These are phyloP conservation scores for Avicennia marina DNA, from an alignment of 257 asterid species.

Conservation along the genomic window DNA sequence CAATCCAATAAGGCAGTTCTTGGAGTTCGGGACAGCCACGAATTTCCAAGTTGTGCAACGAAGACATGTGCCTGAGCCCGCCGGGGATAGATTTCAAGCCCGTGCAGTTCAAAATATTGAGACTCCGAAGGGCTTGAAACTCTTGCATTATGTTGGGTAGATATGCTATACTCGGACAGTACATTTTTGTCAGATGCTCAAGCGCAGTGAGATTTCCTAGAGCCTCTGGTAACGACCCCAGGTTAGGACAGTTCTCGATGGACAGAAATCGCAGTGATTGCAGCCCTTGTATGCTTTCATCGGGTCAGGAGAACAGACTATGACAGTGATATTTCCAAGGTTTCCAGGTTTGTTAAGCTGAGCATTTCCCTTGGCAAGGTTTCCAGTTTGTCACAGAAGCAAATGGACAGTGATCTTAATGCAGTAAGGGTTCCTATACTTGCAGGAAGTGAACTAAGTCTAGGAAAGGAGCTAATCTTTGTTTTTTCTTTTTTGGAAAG, in stretches of 20 bases:
- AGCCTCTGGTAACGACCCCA: not conserved
- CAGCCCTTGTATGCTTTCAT: conserved; percentile 3
- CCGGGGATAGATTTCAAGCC: not conserved
- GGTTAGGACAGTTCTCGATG: not conserved
- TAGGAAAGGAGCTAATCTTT: not conserved
- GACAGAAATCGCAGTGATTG: conserved; percentile 1
- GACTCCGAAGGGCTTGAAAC: not conserved
- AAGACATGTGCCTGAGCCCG: not conserved
- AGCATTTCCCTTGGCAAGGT: conserved; percentile 2
- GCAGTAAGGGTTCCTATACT: not conserved
- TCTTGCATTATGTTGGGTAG: conserved; percentile 1
- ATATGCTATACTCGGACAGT: not conserved
- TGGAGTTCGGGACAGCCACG: conserved; percentile 1
- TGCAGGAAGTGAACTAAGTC: not conserved
- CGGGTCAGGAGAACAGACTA: not conserved
- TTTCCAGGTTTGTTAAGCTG: not conserved
- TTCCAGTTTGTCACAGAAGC: not conserved
- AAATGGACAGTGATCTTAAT: not conserved
- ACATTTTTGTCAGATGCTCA: conserved; percentile 1
- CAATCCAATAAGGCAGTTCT: not conserved
- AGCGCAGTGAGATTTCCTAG: conserved; percentile 1
- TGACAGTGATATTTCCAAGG: not conserved
- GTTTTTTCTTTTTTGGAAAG: no score
- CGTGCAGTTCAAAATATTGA: not conserved
- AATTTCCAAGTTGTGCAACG: conserved; percentile 3